Evolutionary conservation across 768 basidiomycete genomes (phyloP).

Genomic region (Mycena sanguinolenta): DNA sequence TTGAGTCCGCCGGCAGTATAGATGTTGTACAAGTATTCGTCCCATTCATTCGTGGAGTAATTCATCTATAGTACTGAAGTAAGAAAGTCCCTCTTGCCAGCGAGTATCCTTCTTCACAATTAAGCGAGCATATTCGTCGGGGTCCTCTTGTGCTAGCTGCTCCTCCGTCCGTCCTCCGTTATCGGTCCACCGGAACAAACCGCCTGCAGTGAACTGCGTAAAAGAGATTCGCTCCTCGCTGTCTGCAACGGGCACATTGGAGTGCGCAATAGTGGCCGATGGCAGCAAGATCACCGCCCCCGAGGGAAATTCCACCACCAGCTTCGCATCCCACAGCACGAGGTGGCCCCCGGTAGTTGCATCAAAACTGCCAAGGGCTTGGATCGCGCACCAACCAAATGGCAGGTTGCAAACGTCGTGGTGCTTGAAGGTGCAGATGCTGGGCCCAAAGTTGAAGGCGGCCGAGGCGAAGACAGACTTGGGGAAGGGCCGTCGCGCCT

Average conservation of each 20-base stretch:
- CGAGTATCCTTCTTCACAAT: background rate
- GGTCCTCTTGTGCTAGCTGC: slow-evolving; percentile 5
- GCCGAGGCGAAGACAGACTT: no score
- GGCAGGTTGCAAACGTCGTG: no score
- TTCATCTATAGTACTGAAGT: background rate
- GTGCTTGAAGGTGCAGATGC: no score
- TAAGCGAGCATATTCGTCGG: background rate
- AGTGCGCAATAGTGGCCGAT: slow-evolving; percentile 43
- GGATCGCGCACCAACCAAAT: no score
- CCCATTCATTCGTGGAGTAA: background rate
- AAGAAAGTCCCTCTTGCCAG: background rate
- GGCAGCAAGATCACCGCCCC: slow-evolving; percentile 44
- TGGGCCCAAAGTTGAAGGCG: no score
- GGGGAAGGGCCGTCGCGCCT: no score
- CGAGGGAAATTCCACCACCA: no score
- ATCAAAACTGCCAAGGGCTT: no score
- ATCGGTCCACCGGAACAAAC: slow-evolving; percentile 43
- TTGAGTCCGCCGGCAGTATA: background rate
- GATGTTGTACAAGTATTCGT: no score
- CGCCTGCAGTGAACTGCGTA: slow-evolving; percentile 46
- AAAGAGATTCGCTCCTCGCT: slow-evolving; percentile 41
- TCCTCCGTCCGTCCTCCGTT: slow-evolving; percentile 37
- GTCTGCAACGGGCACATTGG: slow-evolving; percentile 39
- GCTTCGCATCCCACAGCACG: no score
- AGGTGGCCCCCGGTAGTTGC: no score